Evolutionary conservation across 2,329 filamentous ascomycete species (phyloP), one percentile per base, ranked within the genome.

Genomic region (Verticillium albo-atrum): DNA sequence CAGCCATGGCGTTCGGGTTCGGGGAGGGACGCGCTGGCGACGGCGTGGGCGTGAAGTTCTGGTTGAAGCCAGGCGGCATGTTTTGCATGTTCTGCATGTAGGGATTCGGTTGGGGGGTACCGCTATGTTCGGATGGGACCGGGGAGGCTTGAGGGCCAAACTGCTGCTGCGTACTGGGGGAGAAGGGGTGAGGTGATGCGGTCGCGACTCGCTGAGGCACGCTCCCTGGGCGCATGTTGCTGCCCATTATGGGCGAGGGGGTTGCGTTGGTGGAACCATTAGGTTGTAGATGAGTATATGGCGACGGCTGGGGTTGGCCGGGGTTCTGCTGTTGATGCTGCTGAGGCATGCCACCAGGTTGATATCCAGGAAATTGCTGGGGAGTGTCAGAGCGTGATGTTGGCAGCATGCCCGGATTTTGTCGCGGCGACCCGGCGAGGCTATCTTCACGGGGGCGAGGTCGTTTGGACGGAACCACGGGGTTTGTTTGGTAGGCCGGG

Each of bases 381-480:
- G 94, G 94, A 30, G 94, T 98, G 72, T 97, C 93, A 67, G 94
- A 94, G 75, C 94, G 91, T 75, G 94, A 96, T 26, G 86, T 87
- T 55, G 91, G 89, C 30, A 92, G 76, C 76, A 90, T 90, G 64
- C 85, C 86, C 5, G 89, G 84, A 59, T 89, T 87, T 70, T 89
- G 90, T 69, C 88, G 84, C 57, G 94, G 92, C 32, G 92, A 96
- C 72, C 90, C 88, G 66, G 88, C 89, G 70, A 95, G 83, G 70
- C 88, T 93, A 74, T 97, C 93, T 75, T 96, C 92, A 71, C 86
- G 81, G 57, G 90, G 89, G 54, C 91, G 85, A 58, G 90, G 85
- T 69, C 95, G 87, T 77, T 98, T 99, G 25, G 93, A 94, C 60
- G 94, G 94, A 66, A 97, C 88, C 69, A 96, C 87, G 54, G 89